Evolutionary conservation across 129 eudicot species (phyloP).

Genomic region (Daucus carota): DH1_v3.0 NC_030383.2:1995501-1996000

Average conservation of each 20-base stretch:
- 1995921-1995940: background rate
- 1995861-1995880: constrained; percentile 12
- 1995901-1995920: constrained; percentile 27
- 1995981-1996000: constrained; percentile 22
- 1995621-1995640: background rate
- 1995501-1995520: no score
- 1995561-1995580: background rate
- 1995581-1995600: background rate
- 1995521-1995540: no score
- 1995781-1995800: background rate
- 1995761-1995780: no score
- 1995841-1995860: constrained; percentile 41
- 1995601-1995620: background rate
- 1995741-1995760: no score
- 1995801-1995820: constrained; percentile 13
- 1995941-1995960: background rate
- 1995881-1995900: constrained; percentile 25
- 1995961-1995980: background rate
- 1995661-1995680: background rate
- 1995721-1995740: background rate
- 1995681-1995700: background rate
- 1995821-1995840: constrained; percentile 28
- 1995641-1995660: background rate
- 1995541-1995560: background rate
- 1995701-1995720: background rate